phyloP scores from a whole-genome alignment of 345 rosid genomes.

The Lepidium aucheri region DNA sequence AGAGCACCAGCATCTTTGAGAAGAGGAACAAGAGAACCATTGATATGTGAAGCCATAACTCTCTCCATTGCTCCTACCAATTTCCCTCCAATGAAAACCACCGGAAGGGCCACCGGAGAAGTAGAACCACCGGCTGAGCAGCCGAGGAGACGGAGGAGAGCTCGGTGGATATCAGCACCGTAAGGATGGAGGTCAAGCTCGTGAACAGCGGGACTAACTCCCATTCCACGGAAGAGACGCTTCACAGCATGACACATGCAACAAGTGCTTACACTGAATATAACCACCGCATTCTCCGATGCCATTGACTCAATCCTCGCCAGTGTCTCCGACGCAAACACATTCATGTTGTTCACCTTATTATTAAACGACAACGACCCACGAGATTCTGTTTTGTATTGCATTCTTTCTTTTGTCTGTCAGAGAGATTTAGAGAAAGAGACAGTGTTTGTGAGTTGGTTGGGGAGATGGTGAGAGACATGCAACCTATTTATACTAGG shows the following conservation, averaged over 20 bases:
- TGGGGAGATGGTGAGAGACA: not conserved
- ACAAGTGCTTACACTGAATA: constrained; percentile 77
- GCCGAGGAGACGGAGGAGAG: constrained; percentile 28
- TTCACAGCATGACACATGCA: constrained; percentile 96
- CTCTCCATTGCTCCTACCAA: constrained; percentile 80
- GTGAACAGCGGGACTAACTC: constrained; percentile 73
- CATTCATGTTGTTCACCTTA: constrained; percentile 14
- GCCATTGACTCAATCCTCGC: constrained; percentile 35
- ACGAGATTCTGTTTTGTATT: constrained; percentile 23
- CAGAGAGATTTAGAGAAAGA: not conserved
- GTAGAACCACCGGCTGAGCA: constrained; percentile 34
- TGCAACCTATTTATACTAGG: constrained; percentile 14
- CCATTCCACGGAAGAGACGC: constrained; percentile 81
- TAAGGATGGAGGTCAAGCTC: constrained; percentile 65
- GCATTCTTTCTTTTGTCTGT: constrained; percentile 10
- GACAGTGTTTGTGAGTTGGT: not conserved
- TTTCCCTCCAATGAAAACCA: constrained; percentile 77
- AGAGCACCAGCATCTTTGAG: constrained; percentile 97
- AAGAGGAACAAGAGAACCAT: constrained; percentile 77
- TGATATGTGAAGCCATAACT: constrained; percentile 90
- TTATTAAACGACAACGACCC: not conserved
- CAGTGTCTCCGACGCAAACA: constrained; percentile 23
- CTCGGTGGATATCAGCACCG: constrained; percentile 26
- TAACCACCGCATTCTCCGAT: constrained; percentile 61
- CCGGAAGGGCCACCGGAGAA: constrained; percentile 38